Percentiles rank a stretch among this genome's conserved stretches.
phyloP scores from a whole-genome alignment of 257 asterid species.

The Fraxinus quadrangulata region DNA sequence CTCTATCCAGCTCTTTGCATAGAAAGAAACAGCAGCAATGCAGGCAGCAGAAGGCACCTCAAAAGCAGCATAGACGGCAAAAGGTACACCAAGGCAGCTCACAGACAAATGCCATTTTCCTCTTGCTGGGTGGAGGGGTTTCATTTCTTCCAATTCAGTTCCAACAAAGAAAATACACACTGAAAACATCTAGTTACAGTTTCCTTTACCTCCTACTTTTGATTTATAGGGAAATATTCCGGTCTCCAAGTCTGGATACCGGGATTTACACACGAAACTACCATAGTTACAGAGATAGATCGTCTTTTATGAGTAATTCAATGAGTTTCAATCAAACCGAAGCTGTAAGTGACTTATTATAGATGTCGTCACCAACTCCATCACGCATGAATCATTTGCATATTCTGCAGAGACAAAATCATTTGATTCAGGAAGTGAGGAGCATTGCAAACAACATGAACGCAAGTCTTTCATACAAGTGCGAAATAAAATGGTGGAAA shows the following conservation, averaged over 20 bases:
- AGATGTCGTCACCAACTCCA: constrained; percentile 16
- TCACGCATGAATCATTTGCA: constrained; percentile 65
- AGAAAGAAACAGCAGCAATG: not conserved
- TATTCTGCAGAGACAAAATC: constrained; percentile 38
- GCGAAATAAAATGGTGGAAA: not conserved
- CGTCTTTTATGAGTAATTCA: constrained; percentile 12
- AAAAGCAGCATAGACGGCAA: not conserved
- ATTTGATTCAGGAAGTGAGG: constrained; percentile 16
- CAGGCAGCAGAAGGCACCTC: not conserved
- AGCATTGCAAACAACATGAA: not conserved
- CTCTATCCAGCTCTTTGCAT: not conserved
- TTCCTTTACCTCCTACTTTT: constrained; percentile 16
- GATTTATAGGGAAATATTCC: not conserved
- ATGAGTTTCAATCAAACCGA: constrained; percentile 18
- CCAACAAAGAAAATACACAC: not conserved
- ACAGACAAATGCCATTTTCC: not conserved
- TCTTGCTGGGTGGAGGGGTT: not conserved
- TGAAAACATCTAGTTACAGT: not conserved
- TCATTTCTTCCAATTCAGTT: not conserved
- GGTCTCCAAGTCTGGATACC: constrained; percentile 13
- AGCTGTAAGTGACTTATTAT: constrained; percentile 1
- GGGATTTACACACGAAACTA: constrained; percentile 2
- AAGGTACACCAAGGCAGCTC: not conserved
- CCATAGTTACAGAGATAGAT: constrained; percentile 34
- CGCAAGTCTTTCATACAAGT: constrained; percentile 3